Evolutionary conservation across 495 filamentous ascomycete species (phyloP).

Genomic region (Tuber melanosporum): DNA sequence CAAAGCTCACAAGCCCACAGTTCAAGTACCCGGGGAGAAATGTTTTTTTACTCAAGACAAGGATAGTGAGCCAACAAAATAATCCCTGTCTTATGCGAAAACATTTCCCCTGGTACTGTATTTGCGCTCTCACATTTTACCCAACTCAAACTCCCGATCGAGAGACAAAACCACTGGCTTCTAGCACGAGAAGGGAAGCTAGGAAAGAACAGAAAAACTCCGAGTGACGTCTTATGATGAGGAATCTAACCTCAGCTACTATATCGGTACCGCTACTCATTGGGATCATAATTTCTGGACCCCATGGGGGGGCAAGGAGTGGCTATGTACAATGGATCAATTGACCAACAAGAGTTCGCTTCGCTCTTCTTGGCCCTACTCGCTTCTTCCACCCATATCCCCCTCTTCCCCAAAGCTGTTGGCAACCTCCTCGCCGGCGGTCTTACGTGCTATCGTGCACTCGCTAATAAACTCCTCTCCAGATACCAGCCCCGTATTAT

Average conservation of each 20-base stretch:
- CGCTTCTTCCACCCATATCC: not conserved
- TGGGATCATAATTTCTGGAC: not conserved
- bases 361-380: not conserved
- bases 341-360: not conserved
- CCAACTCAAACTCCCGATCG: not conserved
- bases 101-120: no score
- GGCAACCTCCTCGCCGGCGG: slow-evolving; percentile 17
- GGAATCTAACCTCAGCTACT: not conserved
- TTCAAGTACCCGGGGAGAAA: not conserved
- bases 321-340: not conserved
- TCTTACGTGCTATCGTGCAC: slow-evolving; percentile 22
- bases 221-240: not conserved
- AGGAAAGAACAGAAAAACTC: not conserved
- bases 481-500: slow-evolving; percentile 10
- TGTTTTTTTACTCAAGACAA: no score
- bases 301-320: not conserved
- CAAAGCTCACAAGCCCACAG: not conserved
- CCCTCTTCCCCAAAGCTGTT: not conserved
- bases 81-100: no score
- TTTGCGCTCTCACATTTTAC: not conserved
- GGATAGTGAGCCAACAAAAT: no score
- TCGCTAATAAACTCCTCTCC: slow-evolving; percentile 25
- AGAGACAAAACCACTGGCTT: not conserved
- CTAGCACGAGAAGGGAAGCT: not conserved
- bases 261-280: not conserved